Percentiles rank a stretch among this genome's conserved stretches.
Conservation (phyloP, 2,329 filamentous ascomycete species). For the Ophiobolus disseminans region DNA sequence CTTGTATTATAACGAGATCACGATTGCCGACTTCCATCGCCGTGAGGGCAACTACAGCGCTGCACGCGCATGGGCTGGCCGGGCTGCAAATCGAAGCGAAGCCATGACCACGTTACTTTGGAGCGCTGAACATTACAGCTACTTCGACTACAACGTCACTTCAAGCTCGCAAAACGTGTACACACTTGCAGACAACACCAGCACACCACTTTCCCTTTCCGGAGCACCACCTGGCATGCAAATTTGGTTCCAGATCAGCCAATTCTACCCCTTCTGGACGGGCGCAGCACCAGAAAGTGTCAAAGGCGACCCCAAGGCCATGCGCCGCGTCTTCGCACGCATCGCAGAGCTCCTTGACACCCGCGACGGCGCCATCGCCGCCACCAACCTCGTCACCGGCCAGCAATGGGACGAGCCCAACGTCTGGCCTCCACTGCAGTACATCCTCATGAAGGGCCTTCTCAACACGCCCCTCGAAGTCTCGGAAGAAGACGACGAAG, state of each 20-base stretch:
- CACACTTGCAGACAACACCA: slow-evolving; percentile 54
- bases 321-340: slow-evolving; percentile 62
- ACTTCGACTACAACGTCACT: slow-evolving; percentile 74
- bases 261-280: slow-evolving; percentile 74
- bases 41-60: slow-evolving; percentile 59
- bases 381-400: slow-evolving; percentile 66
- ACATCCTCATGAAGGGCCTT: slow-evolving; percentile 68
- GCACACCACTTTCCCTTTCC: slow-evolving; percentile 42
- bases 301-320: slow-evolving; percentile 65
- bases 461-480: slow-evolving; percentile 66
- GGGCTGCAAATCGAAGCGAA: slow-evolving; percentile 62
- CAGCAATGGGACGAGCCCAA: slow-evolving; percentile 76
- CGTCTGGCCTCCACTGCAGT: slow-evolving; percentile 72
- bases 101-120: slow-evolving; percentile 70
- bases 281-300: slow-evolving; percentile 66
- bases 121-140: slow-evolving; percentile 68
- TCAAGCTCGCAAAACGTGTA: slow-evolving; percentile 64
- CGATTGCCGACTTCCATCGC: slow-evolving; percentile 64
- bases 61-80: slow-evolving; percentile 58
- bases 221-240: slow-evolving; percentile 63
- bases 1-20: slow-evolving; percentile 69
- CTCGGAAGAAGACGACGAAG: slow-evolving; percentile 57
- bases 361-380: slow-evolving; percentile 65
- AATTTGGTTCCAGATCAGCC: slow-evolving; percentile 64
- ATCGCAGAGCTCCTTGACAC: slow-evolving; percentile 61